Evolutionary conservation across 306 rosid genomes (phyloP).

Genomic region (Prunus davidiana): DNA sequence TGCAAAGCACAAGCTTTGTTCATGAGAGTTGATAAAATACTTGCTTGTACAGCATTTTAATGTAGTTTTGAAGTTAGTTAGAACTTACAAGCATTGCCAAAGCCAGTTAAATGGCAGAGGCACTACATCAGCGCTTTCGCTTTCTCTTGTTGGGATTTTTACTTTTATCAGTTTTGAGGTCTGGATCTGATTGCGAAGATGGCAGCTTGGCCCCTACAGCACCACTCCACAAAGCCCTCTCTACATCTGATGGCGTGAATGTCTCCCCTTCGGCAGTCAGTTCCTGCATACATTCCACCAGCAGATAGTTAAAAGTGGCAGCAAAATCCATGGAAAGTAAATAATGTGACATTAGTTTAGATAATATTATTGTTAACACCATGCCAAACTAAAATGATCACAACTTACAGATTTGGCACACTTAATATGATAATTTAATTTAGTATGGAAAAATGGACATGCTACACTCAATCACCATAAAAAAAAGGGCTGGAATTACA

Average conservation of each 20-base stretch:
- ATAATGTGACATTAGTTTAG: too few species aligned
- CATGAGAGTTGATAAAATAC: not conserved
- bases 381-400: not conserved
- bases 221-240: constrained; percentile 83
- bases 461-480: not conserved
- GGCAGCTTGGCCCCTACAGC: constrained; percentile 41
- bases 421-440: not conserved
- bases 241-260: constrained; percentile 84
- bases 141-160: constrained; percentile 58
- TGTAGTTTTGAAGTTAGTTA: not conserved
- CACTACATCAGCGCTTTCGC: constrained; percentile 54
- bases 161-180: constrained; percentile 31
- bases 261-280: constrained; percentile 50
- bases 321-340: not conserved
- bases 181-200: constrained; percentile 33
- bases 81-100: constrained; percentile 10
- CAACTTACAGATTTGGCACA: not conserved
- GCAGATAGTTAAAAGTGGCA: constrained; percentile 2
- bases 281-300: constrained; percentile 53
- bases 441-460: not conserved
- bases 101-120: not conserved
- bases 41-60: not conserved
- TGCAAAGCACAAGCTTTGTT: not conserved
- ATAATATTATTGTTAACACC: not conserved
- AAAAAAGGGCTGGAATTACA: not conserved